Evolutionary conservation across 345 rosid genomes (phyloP).

Genomic region (Dipteronia sinensis): DNA sequence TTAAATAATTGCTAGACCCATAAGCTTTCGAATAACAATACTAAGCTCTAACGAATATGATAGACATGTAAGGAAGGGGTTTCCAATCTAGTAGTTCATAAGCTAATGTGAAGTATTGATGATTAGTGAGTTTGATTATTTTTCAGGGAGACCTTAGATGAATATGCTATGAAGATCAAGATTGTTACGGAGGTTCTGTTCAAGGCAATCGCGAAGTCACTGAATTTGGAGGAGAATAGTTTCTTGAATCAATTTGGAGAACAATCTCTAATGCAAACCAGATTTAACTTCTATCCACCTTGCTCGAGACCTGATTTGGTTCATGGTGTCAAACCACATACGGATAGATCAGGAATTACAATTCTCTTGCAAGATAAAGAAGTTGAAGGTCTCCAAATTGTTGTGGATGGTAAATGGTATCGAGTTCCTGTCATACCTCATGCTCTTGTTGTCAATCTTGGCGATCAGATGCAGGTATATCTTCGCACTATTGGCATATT

Average conservation of each 20-base stretch:
- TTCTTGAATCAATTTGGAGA: slow-evolving; percentile 48
- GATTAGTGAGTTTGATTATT: background rate
- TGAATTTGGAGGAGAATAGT: slow-evolving; percentile 43
- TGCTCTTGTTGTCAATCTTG: slow-evolving; percentile 52
- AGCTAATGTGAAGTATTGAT: background rate
- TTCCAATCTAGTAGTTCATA: background rate
- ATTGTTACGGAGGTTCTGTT: slow-evolving; percentile 36
- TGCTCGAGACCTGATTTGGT: slow-evolving; percentile 47
- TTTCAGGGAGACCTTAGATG: slow-evolving; percentile 37
- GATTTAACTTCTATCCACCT: slow-evolving; percentile 63
- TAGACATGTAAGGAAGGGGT: background rate
- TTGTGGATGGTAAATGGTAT: slow-evolving; percentile 41
- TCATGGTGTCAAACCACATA: slow-evolving; percentile 54
- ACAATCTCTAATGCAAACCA: slow-evolving; percentile 29
- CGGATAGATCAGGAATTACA: slow-evolving; percentile 54
- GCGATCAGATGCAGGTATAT: slow-evolving; percentile 54
- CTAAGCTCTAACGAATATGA: background rate
- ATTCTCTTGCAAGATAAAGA: slow-evolving; percentile 47
- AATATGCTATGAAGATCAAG: slow-evolving; percentile 34
- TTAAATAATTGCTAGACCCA: too few species aligned
- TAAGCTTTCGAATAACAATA: too few species aligned
- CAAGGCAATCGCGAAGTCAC: slow-evolving; percentile 43
- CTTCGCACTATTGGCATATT: background rate
- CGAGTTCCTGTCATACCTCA: slow-evolving; percentile 45
- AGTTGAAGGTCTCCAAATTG: slow-evolving; percentile 52